A percentile compares a stretch with the other conserved stretches of the same genome.
Conservation (phyloP, 169 alveolate genomes). For the Cytauxzoon felis region DNA sequence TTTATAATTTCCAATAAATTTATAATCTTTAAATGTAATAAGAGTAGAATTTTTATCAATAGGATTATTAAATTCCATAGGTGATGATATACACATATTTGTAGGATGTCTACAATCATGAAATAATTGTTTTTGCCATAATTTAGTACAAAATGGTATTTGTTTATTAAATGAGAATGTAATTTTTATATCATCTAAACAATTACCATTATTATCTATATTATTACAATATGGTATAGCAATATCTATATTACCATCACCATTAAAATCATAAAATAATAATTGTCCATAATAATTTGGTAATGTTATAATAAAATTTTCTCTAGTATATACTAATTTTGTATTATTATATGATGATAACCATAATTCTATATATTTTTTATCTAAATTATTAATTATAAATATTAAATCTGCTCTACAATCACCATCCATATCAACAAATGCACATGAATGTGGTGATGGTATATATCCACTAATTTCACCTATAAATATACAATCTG, state of each 20-base stretch:
- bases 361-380: conserved; percentile 60
- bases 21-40: too few species aligned
- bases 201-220: conserved; percentile 29
- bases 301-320: conserved; percentile 21
- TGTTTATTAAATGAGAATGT: conserved; percentile 64
- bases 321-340: conserved; percentile 28
- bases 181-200: conserved; percentile 48
- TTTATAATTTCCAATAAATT: not conserved
- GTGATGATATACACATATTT: conserved; percentile 68
- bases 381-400: conserved; percentile 51
- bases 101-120: conserved; percentile 72
- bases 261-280: conserved; percentile 74
- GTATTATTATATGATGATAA: conserved; percentile 34
- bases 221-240: conserved; percentile 70
- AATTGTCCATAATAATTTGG: conserved; percentile 69
- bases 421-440: conserved; percentile 82
- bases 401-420: conserved; percentile 81
- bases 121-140: conserved; percentile 63
- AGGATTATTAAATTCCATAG: conserved; percentile 63
- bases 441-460: conserved; percentile 77
- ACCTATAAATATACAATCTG: conserved; percentile 24
- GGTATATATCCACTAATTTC: conserved; percentile 57
- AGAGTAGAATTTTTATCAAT: too few species aligned
- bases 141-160: conserved; percentile 66
- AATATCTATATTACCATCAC: conserved; percentile 79